phyloP scores from a whole-genome alignment of 2,329 filamentous ascomycete genomes.

The Aspergillus costaricaensis region DNA sequence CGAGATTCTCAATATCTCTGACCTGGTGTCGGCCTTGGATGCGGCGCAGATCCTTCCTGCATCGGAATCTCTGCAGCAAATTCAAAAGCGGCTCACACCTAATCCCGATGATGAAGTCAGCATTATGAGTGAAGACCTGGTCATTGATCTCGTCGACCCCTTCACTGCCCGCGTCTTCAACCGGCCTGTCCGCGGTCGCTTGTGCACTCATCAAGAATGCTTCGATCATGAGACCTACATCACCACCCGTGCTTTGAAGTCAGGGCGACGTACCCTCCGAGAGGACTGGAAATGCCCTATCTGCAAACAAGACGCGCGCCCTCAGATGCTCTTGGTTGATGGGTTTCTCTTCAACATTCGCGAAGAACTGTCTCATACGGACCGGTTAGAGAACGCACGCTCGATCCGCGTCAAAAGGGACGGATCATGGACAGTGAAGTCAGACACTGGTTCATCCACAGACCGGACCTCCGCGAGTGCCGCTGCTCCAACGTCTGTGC shows the following conservation, averaged over 20 bases:
- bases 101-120: constrained; percentile 60
- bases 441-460: constrained; percentile 29
- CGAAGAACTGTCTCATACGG: constrained; percentile 52
- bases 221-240: constrained; percentile 88
- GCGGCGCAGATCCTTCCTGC: constrained; percentile 47
- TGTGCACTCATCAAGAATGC: constrained; percentile 79
- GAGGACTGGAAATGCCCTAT: constrained; percentile 83
- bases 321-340: constrained; percentile 70
- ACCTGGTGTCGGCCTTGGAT: constrained; percentile 41
- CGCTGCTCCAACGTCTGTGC: background rate
- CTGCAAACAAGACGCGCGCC: constrained; percentile 75
- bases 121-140: constrained; percentile 59
- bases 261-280: constrained; percentile 44
- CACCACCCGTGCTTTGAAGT: constrained; percentile 56
- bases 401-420: constrained; percentile 65
- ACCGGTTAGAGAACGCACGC: constrained; percentile 55
- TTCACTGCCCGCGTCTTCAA: constrained; percentile 67
- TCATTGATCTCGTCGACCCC: constrained; percentile 67
- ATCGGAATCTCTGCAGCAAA: constrained; percentile 56
- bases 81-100: constrained; percentile 55
- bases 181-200: constrained; percentile 68
- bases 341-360: constrained; percentile 70
- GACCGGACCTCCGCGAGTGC: constrained; percentile 1
- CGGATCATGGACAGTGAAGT: constrained; percentile 64
- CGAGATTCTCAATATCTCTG: constrained; percentile 65